A percentile compares a stretch with the other conserved stretches of the same genome.
Conservation (phyloP, 306 rosid species). For the Astragalus membranaceus region DNA sequence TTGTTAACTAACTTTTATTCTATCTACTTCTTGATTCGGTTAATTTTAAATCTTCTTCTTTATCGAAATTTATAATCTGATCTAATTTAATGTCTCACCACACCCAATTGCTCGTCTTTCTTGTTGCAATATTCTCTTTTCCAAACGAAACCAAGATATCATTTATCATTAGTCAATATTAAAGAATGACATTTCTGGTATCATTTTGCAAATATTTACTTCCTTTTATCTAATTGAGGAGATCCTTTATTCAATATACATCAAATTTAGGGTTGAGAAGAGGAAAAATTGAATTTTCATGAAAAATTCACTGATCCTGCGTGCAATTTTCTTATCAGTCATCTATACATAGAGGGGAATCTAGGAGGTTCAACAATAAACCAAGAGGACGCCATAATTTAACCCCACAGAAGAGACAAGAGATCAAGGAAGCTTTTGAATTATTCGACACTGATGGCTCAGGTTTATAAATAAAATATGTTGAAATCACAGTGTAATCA, state of each 20-base stretch:
- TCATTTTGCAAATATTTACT: background rate
- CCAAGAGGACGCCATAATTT: slow-evolving; percentile 55
- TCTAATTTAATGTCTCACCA: background rate
- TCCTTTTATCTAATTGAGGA: background rate
- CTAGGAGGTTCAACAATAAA: slow-evolving; percentile 56
- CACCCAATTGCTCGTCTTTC: background rate
- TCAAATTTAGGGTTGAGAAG: background rate
- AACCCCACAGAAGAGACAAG: slow-evolving; percentile 66
- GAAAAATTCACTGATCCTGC: background rate
- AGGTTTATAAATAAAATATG: slow-evolving; percentile 36
- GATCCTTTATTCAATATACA: background rate
- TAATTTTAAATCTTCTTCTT: background rate
- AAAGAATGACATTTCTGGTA: background rate
- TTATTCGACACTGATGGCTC: slow-evolving; percentile 93
- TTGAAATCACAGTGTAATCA: background rate
- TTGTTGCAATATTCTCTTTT: background rate
- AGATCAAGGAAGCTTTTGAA: slow-evolving; percentile 90
- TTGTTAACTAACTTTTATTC: background rate
- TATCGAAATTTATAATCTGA: background rate
- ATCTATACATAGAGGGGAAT: slow-evolving; percentile 42
- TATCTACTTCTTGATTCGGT: background rate
- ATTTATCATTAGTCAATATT: background rate
- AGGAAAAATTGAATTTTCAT: background rate
- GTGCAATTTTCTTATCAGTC: slow-evolving; percentile 37
- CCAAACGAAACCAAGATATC: background rate